phyloP scores from a whole-genome alignment of 192 early-diverging fungal genomes.

The Coemansia sp. region DNA sequence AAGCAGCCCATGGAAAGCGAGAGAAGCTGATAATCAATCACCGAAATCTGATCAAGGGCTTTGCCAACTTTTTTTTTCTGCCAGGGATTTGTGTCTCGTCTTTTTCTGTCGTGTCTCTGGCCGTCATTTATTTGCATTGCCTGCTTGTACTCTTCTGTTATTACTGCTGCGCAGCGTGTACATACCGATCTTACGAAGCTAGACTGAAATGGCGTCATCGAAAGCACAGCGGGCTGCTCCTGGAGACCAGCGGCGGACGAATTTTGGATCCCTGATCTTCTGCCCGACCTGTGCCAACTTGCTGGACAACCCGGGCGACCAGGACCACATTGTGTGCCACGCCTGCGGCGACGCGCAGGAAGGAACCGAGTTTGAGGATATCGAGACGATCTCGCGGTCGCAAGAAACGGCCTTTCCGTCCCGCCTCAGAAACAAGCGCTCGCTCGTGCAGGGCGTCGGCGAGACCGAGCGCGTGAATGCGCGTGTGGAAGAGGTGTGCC shows the following conservation, averaged over 20 bases:
- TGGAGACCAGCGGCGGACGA: conserved; percentile 30
- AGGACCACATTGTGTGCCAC: conserved; percentile 78
- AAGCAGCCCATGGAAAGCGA: neutral
- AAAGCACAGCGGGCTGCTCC: neutral
- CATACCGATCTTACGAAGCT: neutral
- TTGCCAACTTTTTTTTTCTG: neutral
- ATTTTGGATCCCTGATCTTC: conserved; percentile 78
- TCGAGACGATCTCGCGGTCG: conserved; percentile 78
- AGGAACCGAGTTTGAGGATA: conserved; percentile 68
- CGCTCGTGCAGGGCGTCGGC: conserved; percentile 58
- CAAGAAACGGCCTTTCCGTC: conserved; percentile 79
- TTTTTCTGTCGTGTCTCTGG: neutral
- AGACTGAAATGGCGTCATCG: neutral
- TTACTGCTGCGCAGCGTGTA: neutral
- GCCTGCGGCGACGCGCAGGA: conserved; percentile 72
- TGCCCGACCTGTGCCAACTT: conserved; percentile 89
- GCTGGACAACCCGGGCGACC: conserved; percentile 79
- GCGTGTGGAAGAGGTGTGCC: conserved; percentile 92
- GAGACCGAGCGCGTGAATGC: conserved; percentile 46
- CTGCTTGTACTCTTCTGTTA: neutral
- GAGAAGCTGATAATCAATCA: neutral
- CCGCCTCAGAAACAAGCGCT: conserved; percentile 65
- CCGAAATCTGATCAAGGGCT: neutral
- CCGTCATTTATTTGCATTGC: neutral
- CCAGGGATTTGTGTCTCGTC: neutral